Base-by-base conservation (phyloP, 2,329 filamentous ascomycete species). In the Alternaria sp. region DNA sequence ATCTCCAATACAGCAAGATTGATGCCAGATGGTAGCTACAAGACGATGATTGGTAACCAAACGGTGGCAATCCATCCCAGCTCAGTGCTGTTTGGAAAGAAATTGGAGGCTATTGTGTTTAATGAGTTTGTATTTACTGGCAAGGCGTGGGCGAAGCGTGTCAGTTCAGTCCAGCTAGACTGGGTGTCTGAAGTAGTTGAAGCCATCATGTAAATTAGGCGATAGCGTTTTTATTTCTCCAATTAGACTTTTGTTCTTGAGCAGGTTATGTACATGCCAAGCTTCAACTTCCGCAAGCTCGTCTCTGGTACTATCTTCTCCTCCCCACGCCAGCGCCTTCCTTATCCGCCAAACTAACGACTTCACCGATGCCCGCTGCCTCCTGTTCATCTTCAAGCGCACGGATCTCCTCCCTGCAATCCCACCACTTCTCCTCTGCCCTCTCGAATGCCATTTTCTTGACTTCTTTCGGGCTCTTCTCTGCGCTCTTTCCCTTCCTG, bases 361-460 rank as follows among this genome's bases (percentile, higher is more conserved):
- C 93, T 83, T 98, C 96, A 15, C 93, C 92, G 79, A 98, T 97
- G 10, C 96, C 94, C 32, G 93, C 93, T 52, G 92, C 94, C 81
- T 97, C 95, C 83, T 98, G 93, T 83, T 97, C 95, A 81, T 97
- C 95, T 81, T 99, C 96, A 75, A 98, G 81, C 7, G 89, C 91
- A 57, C 90, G 91, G 69, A 99, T 92, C 82, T 98, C 95, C 83
- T 99, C 96, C 72, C 96, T 88, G 77, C 91, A 93, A 84, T 97
- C 96, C 96, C 96, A 99, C 96, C 96, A 99, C 80, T 97, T 97
- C 82, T 94, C 92, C 81, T 99, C 96, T 44, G 94, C 94, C 67
- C 93, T 86, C 76, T 93, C 91, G 78, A 97, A 99, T 1, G 93
- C 96, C 77, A 89, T 90, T 73, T 94, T 91, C 79, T 97, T 93